Percentiles rank a stretch among this genome's conserved stretches.
Conservation (phyloP, 345 rosid species). For the Angophora floribunda region DNA sequence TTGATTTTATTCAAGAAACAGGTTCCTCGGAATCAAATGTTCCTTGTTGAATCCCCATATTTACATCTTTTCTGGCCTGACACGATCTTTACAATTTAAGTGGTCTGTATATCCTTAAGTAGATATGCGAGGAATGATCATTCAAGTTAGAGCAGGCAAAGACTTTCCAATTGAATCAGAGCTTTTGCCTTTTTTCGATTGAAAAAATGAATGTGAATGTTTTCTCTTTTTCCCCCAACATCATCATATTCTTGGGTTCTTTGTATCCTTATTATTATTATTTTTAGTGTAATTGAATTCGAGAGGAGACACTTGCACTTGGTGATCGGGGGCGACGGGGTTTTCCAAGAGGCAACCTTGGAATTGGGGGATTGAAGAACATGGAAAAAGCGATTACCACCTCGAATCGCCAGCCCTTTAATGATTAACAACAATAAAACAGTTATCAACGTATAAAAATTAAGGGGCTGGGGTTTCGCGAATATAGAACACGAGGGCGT, state of each 20-base stretch:
- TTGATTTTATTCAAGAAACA: neutral
- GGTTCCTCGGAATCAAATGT: neutral
- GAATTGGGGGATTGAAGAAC: constrained; percentile 1
- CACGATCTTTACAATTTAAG: neutral
- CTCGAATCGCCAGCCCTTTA: constrained; percentile 1
- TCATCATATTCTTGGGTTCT: neutral
- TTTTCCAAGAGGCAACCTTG: neutral
- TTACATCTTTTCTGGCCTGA: neutral
- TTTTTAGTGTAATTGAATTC: neutral
- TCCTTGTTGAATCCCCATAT: neutral
- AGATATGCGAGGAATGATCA: neutral
- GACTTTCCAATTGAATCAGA: neutral
- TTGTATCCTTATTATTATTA: neutral
- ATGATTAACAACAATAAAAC: neutral
- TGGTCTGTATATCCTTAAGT: neutral
- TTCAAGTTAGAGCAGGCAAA: neutral
- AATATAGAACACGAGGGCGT: constrained; percentile 11
- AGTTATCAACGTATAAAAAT: neutral
- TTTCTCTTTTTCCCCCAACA: neutral
- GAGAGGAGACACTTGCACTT: neutral
- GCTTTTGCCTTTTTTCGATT: neutral
- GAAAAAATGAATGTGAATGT: neutral
- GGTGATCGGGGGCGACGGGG: neutral
- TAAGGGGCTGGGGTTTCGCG: neutral
- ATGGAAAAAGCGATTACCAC: constrained; percentile 2